These are phyloP conservation scores for Schrenkiella parvula DNA, from an alignment of 345 rosid genomes.

Conservation along the genomic window DNA sequence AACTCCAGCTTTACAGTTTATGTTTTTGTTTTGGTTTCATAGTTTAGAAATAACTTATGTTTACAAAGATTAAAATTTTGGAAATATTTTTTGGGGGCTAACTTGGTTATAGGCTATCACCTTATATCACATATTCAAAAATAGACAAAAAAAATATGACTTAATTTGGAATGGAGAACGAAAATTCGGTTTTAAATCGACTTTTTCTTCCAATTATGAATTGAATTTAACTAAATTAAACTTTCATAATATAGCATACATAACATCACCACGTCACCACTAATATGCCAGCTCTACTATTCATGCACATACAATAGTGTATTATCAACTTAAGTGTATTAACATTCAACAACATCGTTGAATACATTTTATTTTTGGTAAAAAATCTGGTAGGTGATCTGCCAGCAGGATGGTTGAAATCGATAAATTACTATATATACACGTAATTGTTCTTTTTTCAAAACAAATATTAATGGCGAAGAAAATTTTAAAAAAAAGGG, in stretches of 20 bases:
- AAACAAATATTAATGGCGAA: background rate
- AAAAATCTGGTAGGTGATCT: slow-evolving; percentile 28
- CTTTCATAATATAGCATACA: background rate
- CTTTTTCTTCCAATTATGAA: background rate
- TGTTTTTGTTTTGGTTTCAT: background rate
- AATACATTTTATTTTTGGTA: slow-evolving; percentile 19
- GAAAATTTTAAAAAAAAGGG: background rate
- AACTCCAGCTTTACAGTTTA: background rate
- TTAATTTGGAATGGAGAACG: background rate
- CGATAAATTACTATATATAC: background rate
- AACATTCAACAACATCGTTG: slow-evolving; percentile 12
- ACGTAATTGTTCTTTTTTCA: background rate
- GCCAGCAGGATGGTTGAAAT: slow-evolving; percentile 12
- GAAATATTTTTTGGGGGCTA: background rate
- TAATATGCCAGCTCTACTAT: background rate
- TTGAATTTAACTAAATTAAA: background rate
- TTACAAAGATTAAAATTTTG: background rate
- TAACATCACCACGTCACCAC: background rate
- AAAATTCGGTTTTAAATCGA: background rate
- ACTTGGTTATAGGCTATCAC: background rate
- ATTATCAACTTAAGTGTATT: background rate
- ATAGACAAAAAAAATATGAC: background rate
- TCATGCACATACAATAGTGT: background rate
- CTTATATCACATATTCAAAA: background rate
- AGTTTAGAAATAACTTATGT: background rate